Conservation (phyloP, 257 asterid genomes). For the Solanum pinnatisectum region DNA sequence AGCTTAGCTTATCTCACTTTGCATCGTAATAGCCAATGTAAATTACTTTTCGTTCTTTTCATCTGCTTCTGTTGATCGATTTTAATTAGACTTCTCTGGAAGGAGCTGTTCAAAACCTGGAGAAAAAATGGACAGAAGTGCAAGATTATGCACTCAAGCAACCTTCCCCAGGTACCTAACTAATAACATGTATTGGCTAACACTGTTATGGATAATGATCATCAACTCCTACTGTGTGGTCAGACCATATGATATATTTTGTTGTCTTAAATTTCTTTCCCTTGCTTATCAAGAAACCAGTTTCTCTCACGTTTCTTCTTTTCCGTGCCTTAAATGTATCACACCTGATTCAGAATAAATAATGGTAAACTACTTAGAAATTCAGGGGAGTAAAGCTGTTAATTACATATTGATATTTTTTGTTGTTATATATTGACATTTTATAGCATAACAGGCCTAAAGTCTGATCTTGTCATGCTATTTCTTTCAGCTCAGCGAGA, state of each 20-base stretch:
- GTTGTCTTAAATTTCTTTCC: neutral
- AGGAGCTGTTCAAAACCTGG: slow-evolving; percentile 49
- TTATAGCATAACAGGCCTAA: neutral
- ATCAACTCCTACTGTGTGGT: neutral
- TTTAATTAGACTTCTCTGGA: slow-evolving; percentile 50
- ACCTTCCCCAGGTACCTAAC: slow-evolving; percentile 69
- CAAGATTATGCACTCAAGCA: slow-evolving; percentile 70
- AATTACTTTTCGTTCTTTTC: neutral
- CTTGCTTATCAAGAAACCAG: neutral
- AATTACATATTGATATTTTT: neutral
- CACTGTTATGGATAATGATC: neutral
- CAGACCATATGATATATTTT: neutral
- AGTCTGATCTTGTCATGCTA: neutral
- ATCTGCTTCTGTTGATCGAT: slow-evolving; percentile 4
- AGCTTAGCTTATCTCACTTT: neutral
- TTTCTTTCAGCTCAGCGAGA: slow-evolving; percentile 77
- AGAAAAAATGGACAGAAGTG: slow-evolving; percentile 54
- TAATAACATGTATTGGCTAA: neutral
- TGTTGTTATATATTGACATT: neutral
- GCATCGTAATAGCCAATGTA: neutral
- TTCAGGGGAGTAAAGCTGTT: neutral
- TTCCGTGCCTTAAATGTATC: neutral
- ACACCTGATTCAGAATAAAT: neutral
- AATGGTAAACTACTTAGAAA: neutral
- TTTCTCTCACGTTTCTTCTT: neutral